Conservation (phyloP, 768 basidiomycete genomes). For the Kwoniella mangroviensis region DNA sequence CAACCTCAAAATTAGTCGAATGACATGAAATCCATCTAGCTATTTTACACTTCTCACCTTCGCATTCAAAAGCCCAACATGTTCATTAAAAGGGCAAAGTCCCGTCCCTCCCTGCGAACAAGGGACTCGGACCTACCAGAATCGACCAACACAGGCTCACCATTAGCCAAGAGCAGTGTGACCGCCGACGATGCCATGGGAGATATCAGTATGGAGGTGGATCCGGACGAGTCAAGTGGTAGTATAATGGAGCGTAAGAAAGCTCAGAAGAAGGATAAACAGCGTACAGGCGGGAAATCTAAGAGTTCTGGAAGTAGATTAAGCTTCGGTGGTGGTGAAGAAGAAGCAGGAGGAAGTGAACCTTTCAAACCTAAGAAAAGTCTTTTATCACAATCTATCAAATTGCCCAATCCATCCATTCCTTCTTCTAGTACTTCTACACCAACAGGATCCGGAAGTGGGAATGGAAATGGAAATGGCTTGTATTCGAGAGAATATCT, state of each 20-base stretch:
- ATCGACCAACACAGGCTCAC: slow-evolving; percentile 29
- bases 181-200: slow-evolving; percentile 22
- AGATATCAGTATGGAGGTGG: slow-evolving; percentile 32
- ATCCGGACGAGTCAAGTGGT: slow-evolving; percentile 34
- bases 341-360: slow-evolving; percentile 34
- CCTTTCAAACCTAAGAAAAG: slow-evolving; percentile 54
- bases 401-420: slow-evolving; percentile 36
- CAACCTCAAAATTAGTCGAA: neutral
- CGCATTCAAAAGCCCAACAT: slow-evolving; percentile 15
- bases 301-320: slow-evolving; percentile 28
- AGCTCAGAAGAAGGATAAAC: slow-evolving; percentile 48
- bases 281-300: slow-evolving; percentile 31
- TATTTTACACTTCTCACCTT: neutral
- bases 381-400: slow-evolving; percentile 50
- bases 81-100: slow-evolving; percentile 55
- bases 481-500: slow-evolving; percentile 59
- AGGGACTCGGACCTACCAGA: slow-evolving; percentile 39
- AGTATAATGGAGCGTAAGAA: slow-evolving; percentile 51
- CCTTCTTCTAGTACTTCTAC: slow-evolving; percentile 4
- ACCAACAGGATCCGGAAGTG: neutral
- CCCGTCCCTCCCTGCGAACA: slow-evolving; percentile 44
- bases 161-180: slow-evolving; percentile 35
- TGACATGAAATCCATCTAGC: too few relatives aligned
- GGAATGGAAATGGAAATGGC: slow-evolving; percentile 7
- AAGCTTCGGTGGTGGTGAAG: slow-evolving; percentile 52